These are phyloP conservation scores for Coccomyxa sp. DNA, from an alignment of 139 green algal species.

Conservation along the genomic window DNA sequence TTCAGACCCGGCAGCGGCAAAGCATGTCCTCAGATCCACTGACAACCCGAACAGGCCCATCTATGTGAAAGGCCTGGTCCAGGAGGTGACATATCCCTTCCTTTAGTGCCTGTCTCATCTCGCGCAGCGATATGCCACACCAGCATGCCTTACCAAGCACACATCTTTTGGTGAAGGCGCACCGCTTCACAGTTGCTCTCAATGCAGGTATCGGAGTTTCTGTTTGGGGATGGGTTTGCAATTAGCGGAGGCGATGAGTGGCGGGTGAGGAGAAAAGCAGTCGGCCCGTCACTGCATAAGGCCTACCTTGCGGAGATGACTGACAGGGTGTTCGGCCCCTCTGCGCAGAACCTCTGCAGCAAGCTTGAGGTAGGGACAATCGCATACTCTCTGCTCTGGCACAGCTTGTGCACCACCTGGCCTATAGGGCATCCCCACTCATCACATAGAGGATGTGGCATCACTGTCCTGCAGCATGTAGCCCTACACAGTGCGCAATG, in stretches of 20 bases:
- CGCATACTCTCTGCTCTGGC: too few species aligned
- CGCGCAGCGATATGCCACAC: too few species aligned
- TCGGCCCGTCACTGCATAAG: conserved; percentile 89
- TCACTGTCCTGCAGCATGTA: too few species aligned
- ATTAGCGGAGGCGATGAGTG: conserved; percentile 82
- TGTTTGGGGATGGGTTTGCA: conserved; percentile 97
- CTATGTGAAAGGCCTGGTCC: conserved; percentile 92
- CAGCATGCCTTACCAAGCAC: too few species aligned
- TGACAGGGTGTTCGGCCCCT: conserved; percentile 74
- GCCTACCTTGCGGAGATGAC: conserved; percentile 94
- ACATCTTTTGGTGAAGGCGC: too few species aligned
- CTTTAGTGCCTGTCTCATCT: too few species aligned
- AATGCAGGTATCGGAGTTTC: conserved; percentile 71
- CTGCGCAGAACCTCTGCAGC: conserved; percentile 54
- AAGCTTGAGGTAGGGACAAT: conserved; percentile 84
- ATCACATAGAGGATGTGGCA: too few species aligned
- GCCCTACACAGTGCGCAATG: too few species aligned
- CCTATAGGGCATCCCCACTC: too few species aligned
- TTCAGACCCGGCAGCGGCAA: conserved; percentile 84
- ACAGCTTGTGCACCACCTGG: too few species aligned
- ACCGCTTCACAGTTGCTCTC: too few species aligned
- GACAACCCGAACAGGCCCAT: conserved; percentile 71
- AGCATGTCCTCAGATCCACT: conserved; percentile 89
- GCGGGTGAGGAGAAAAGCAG: conserved; percentile 74
- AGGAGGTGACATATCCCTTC: conserved; percentile 63